Percentiles rank a stretch among this genome's conserved stretches.
Evolutionary conservation across 2,329 filamentous ascomycete genomes (phyloP).

Genomic region (Colletotrichum sansevieriae): DNA sequence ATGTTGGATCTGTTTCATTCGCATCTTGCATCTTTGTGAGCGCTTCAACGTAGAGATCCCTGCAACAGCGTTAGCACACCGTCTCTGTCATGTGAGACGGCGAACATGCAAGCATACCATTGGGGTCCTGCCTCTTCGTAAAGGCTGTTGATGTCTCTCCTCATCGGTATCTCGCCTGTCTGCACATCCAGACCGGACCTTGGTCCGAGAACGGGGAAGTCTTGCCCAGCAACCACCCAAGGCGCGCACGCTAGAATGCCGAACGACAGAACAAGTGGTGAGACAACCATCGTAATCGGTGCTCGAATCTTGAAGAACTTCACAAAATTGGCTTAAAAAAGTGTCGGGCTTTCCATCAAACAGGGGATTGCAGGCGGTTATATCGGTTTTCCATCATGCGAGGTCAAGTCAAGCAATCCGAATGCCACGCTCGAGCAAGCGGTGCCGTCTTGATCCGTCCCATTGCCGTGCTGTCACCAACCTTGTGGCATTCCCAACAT

Average conservation of each 20-base stretch:
- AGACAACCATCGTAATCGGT: constrained; percentile 2
- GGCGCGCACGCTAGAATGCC: constrained; percentile 19
- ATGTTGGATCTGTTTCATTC: constrained; percentile 61
- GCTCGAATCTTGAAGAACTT: neutral
- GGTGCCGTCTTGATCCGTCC: constrained; percentile 7
- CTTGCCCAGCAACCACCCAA: constrained; percentile 6
- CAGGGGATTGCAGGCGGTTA: neutral
- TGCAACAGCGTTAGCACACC: constrained; percentile 13
- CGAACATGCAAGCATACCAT: constrained; percentile 58
- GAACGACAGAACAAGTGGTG: neutral
- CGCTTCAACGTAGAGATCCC: constrained; percentile 69
- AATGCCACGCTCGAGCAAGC: constrained; percentile 11
- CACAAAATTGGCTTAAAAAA: neutral
- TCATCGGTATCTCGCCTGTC: constrained; percentile 57
- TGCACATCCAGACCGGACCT: constrained; percentile 50
- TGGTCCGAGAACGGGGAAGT: constrained; percentile 54
- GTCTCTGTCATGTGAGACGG: neutral
- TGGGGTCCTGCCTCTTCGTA: constrained; percentile 56
- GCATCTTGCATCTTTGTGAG: constrained; percentile 67
- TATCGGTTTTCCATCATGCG: constrained; percentile 1
- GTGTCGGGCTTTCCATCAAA: neutral
- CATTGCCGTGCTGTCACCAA: constrained; percentile 22
- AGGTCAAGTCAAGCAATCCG: constrained; percentile 2
- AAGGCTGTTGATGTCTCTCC: constrained; percentile 63
- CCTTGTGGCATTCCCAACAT: constrained; percentile 31